Evolutionary conservation across 768 basidiomycete species (phyloP).

Genomic region (Termitomyces sp.): DNA sequence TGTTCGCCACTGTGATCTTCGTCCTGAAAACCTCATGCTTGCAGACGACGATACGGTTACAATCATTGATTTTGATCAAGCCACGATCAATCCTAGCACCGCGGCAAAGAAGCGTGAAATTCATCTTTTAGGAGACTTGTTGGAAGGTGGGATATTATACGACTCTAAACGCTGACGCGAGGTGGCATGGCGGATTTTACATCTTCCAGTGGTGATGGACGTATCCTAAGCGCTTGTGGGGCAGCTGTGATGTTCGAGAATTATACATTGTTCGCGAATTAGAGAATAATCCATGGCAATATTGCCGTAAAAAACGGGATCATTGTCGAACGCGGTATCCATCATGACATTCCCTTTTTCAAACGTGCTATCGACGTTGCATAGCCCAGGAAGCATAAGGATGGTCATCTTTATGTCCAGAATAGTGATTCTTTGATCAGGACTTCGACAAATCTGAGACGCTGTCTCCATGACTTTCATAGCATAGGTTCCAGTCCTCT

Average conservation of each 20-base stretch:
- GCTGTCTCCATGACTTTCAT: slow-evolving; percentile 1
- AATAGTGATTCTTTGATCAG: slow-evolving; percentile 1
- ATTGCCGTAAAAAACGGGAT: too few relatives aligned
- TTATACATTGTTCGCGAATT: not conserved
- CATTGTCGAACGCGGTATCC: not conserved
- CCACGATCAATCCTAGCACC: not conserved
- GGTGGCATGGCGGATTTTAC: not conserved
- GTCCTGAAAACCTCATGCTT: slow-evolving; percentile 12
- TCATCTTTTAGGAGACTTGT: not conserved
- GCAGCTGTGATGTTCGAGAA: not conserved
- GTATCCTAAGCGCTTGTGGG: too few relatives aligned
- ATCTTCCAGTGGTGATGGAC: not conserved
- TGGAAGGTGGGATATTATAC: not conserved
- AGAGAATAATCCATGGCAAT: not conserved
- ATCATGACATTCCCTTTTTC: not conserved
- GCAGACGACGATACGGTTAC: slow-evolving; percentile 4
- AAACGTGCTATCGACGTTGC: not conserved
- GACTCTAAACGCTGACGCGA: not conserved
- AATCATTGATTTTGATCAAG: slow-evolving; percentile 16
- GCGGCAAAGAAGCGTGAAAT: slow-evolving; percentile 3
- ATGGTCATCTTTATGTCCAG: not conserved
- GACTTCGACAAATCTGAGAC: slow-evolving; percentile 2
- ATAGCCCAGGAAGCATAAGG: not conserved
- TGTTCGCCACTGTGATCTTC: slow-evolving; percentile 14
- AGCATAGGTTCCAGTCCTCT: too few relatives aligned